Evolutionary conservation across 352 stramenopile species (phyloP), one percentile per base, ranked within the genome.

Genomic region (Blastocystis sp.): DNA sequence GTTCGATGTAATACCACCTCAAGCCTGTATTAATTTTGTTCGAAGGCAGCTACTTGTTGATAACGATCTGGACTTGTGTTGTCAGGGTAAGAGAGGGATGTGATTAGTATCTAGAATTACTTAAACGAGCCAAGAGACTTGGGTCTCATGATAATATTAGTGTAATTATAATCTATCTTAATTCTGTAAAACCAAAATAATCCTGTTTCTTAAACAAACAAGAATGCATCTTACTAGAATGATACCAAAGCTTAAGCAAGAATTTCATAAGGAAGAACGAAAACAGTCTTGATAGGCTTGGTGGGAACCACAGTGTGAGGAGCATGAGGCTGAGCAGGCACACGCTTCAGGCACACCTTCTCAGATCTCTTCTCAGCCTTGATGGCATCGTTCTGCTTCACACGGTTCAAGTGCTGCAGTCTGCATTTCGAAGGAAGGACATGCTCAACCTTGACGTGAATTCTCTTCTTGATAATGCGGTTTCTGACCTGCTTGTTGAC

Each of bases 381-480:
- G 92, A 96, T 95, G 62, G 95, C 92, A 92, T 99, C 97, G 93
- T 99, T 99, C 88, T 96, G 93, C 93, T 98, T 98, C 90, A 98
- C 96, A 90, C 97, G 95, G 87, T 94, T 93, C 90, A 99, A 94
- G 92, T 99, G 98, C 92, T 98, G 96, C 91, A 98, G 95, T 91
- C 97, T 96, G 94, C 96, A 98, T 94, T 98, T 98, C 90, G 96
- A 99, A 90, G 96, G 95, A 90, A 96, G 94, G 90, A 99, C 96
- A 94, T 99, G 97, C 93, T 99, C 97, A 91, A 99, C 96, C 91
- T 97, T 95, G 78, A 99, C 96, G 94, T 99, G 98, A 92, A 99
- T 98, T 93, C 98, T 94, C 96, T 99, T 99, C 92, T 98, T 96
- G 92, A 99, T 97, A 92, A 99, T 98, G 92, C 97, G 94, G 93